phyloP scores from a whole-genome alignment of 176 grass and related monocot genomes.

The Raddia distichophylla region DNA sequence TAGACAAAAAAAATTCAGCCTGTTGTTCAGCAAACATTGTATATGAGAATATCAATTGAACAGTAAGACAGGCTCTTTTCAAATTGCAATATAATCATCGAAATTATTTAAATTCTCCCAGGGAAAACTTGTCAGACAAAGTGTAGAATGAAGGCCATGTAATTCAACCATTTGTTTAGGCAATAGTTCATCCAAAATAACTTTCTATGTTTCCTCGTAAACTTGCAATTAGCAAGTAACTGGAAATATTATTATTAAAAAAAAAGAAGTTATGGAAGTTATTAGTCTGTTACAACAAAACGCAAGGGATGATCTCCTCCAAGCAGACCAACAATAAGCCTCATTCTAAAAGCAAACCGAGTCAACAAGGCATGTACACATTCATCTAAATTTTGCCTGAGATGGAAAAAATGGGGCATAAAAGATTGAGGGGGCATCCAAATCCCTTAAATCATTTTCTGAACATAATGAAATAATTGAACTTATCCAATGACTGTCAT shows the following conservation, averaged over 20 bases:
- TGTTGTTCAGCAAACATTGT: not conserved
- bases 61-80: not conserved
- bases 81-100: slow-evolving; percentile 12
- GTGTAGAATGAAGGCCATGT: slow-evolving; percentile 2
- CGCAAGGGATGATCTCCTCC: not conserved
- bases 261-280: not conserved
- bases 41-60: slow-evolving; percentile 1
- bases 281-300: slow-evolving; percentile 8
- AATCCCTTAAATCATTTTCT: not conserved
- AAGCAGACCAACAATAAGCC: not conserved
- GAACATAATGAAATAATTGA: slow-evolving; percentile 1
- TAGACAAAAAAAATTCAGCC: too few species aligned
- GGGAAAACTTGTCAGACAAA: slow-evolving; percentile 9
- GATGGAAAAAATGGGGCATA: slow-evolving; percentile 14
- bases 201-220: not conserved
- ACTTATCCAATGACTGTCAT: not conserved
- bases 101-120: slow-evolving; percentile 22
- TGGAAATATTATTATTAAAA: not conserved
- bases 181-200: not conserved
- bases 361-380: not conserved
- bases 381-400: slow-evolving; percentile 21
- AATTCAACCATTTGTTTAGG: slow-evolving; percentile 35
- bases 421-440: not conserved
- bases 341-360: slow-evolving; percentile 32
- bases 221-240: not conserved